These are phyloP conservation scores for Colletotrichum falcatum DNA, from an alignment of 2,329 filamentous ascomycete species.

Conservation along the genomic window DNA sequence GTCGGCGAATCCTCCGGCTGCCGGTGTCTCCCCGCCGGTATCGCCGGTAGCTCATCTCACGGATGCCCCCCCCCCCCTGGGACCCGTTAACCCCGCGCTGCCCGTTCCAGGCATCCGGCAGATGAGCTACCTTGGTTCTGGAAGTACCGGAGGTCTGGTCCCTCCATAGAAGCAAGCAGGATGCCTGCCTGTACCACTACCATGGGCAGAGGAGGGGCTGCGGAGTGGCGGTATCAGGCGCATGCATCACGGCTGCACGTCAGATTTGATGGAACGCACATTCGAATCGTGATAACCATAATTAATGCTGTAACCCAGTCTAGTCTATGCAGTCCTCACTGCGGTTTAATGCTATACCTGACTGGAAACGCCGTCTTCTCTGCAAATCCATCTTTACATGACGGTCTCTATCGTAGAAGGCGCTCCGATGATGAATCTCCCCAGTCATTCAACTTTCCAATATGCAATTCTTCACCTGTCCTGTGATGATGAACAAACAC, in stretches of 20 bases:
- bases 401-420: not conserved
- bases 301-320: not conserved
- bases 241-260: conserved; percentile 9
- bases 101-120: conserved; percentile 7
- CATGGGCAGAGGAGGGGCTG: conserved; percentile 1
- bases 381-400: not conserved
- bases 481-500: too few species aligned
- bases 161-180: not conserved
- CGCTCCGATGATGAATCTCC: too few species aligned
- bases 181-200: not conserved
- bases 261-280: not conserved
- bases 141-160: conserved; percentile 9
- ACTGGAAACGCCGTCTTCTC: not conserved
- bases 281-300: not conserved
- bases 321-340: not conserved
- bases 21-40: conserved; percentile 20
- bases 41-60: conserved; percentile 33
- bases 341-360: not conserved
- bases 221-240: not conserved
- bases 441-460: not conserved
- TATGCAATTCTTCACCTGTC: not conserved
- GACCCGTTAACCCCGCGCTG: conserved; percentile 32
- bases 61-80: not conserved
- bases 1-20: conserved; percentile 22
- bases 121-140: not conserved